Conservation (phyloP, 2,329 filamentous ascomycete species). For the Exophiala xenobiotica region DNA sequence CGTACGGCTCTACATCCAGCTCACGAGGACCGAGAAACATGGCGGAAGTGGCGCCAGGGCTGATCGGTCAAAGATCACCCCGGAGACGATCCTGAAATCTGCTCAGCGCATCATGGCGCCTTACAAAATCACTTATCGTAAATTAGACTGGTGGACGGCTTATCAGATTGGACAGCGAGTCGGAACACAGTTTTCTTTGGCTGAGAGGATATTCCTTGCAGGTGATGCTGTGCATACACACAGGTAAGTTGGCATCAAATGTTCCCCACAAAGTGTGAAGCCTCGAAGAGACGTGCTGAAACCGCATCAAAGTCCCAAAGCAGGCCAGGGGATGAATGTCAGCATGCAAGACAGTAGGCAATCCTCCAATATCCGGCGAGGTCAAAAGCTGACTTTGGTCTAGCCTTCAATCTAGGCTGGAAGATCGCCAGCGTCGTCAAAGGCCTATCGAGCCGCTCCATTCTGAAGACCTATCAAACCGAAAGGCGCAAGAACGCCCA, state of each 20-base stretch:
- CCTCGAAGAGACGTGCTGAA: neutral
- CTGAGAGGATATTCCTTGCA: conserved; percentile 56
- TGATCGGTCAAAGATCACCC: conserved; percentile 53
- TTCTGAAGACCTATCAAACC: conserved; percentile 53
- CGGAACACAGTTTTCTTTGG: conserved; percentile 39
- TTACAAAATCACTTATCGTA: conserved; percentile 63
- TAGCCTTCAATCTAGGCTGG: conserved; percentile 58
- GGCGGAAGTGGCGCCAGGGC: conserved; percentile 46
- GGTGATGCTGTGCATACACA: conserved; percentile 68
- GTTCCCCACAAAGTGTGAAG: too few species aligned
- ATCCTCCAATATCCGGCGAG: neutral
- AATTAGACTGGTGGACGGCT: conserved; percentile 67
- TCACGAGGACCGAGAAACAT: conserved; percentile 38
- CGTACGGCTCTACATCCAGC: conserved; percentile 65
- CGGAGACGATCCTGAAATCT: conserved; percentile 60
- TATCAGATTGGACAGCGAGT: conserved; percentile 40
- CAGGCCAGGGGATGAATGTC: conserved; percentile 58
- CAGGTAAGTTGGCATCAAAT: conserved; percentile 3
- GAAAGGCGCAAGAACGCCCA: conserved; percentile 60
- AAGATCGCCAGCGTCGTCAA: conserved; percentile 53
- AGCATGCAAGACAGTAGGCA: conserved; percentile 51
- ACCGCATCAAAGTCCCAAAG: conserved; percentile 56
- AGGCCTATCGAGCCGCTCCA: conserved; percentile 40
- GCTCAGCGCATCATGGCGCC: conserved; percentile 66
- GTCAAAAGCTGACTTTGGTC: neutral